These are phyloP conservation scores for Daedaleopsis nitida DNA, from an alignment of 768 basidiomycete species.

Conservation along the genomic window DNA sequence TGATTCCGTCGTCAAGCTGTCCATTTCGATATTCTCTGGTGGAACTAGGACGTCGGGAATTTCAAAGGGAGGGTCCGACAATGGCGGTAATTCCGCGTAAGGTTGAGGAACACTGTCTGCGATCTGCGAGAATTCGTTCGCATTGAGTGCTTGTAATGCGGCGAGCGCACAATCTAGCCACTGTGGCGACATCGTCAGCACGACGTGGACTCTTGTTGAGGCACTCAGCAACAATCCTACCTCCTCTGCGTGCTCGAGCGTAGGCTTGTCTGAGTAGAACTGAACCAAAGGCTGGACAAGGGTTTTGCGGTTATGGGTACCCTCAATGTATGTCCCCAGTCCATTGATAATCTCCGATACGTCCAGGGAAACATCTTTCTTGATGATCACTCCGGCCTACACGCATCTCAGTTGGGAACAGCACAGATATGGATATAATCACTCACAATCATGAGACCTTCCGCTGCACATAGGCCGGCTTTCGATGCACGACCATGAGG, in stretches of 20 bases:
- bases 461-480: conserved; percentile 79
- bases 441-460: conserved; percentile 75
- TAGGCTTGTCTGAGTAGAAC: conserved; percentile 46
- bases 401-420: not conserved
- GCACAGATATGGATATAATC: not conserved
- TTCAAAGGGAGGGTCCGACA: conserved; percentile 54
- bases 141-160: conserved; percentile 62
- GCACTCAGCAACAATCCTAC: conserved; percentile 36
- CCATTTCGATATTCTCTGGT: conserved; percentile 84
- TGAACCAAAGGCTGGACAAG: conserved; percentile 64
- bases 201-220: not conserved
- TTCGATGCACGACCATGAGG: conserved; percentile 83
- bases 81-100: conserved; percentile 51
- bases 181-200: conserved; percentile 41
- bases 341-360: conserved; percentile 69
- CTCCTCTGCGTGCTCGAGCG: conserved; percentile 61
- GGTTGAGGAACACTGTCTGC: conserved; percentile 65
- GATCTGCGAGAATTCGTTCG: conserved; percentile 58
- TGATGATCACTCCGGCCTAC: conserved; percentile 71
- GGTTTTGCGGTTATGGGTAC: conserved; percentile 56
- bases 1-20: conserved; percentile 65
- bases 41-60: conserved; percentile 83
- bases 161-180: conserved; percentile 73
- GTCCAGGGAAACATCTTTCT: conserved; percentile 57
- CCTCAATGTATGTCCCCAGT: conserved; percentile 72